Evolutionary conservation across 2,329 filamentous ascomycete genomes (phyloP).

Genomic region (Diaporthe velutina): DNA sequence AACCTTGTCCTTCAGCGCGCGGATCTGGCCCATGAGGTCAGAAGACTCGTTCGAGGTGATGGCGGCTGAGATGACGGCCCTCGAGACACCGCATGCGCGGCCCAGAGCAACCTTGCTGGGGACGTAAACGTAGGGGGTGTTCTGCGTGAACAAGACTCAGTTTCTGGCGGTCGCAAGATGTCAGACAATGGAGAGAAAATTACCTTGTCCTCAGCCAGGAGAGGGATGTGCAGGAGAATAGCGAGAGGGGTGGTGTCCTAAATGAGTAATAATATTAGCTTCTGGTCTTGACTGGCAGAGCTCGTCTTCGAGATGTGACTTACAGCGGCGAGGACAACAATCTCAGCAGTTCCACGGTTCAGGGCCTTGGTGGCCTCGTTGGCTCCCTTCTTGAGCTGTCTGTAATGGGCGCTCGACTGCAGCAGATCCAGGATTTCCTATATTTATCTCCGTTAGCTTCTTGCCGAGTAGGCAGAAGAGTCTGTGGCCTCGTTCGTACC

Average conservation of each 20-base stretch:
- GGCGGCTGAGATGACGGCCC: conserved; percentile 86
- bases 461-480: conserved; percentile 53
- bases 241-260: conserved; percentile 85
- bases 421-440: conserved; percentile 87
- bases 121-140: conserved; percentile 72
- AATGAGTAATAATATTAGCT: background rate
- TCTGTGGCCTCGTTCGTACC: conserved; percentile 50
- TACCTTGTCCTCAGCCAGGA: conserved; percentile 85
- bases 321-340: conserved; percentile 80
- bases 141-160: conserved; percentile 4
- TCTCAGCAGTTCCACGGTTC: conserved; percentile 90
- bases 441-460: background rate
- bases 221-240: conserved; percentile 89
- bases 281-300: background rate
- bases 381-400: conserved; percentile 90
- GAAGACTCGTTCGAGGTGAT: conserved; percentile 95
- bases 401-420: conserved; percentile 77
- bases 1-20: conserved; percentile 92
- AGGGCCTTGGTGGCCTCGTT: conserved; percentile 90
- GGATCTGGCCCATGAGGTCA: conserved; percentile 90
- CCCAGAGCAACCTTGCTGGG: conserved; percentile 87
- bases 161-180: background rate
- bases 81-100: conserved; percentile 88
- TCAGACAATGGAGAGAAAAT: background rate
- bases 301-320: background rate